A percentile compares a stretch with the other conserved stretches of the same genome.
Evolutionary conservation across 345 rosid genomes (phyloP).

Genomic region (Atalantia buxifolia): DNA sequence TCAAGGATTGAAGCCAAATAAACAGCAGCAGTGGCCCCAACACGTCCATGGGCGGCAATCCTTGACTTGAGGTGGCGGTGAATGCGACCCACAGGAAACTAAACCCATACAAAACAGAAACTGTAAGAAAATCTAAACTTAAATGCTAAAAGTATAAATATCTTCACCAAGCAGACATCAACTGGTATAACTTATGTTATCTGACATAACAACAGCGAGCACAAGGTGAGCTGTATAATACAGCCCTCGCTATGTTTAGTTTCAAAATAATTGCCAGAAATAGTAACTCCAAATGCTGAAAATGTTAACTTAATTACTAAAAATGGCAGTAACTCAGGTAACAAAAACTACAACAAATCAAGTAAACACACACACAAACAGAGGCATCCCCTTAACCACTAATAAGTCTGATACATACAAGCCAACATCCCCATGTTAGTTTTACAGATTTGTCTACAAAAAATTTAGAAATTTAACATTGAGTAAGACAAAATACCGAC

Average conservation of each 20-base stretch:
- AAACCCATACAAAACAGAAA: background rate
- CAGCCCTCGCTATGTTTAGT: no score
- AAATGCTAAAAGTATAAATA: background rate
- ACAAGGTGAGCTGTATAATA: background rate
- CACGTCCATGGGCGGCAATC: slow-evolving; percentile 57
- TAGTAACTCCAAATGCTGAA: background rate
- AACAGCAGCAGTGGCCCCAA: slow-evolving; percentile 81
- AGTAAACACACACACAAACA: no score
- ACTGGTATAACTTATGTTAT: background rate
- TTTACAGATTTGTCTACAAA: background rate
- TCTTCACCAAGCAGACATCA: background rate
- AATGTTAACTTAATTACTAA: background rate
- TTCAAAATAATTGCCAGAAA: no score
- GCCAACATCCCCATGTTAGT: background rate
- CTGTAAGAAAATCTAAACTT: background rate
- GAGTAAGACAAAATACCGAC: background rate
- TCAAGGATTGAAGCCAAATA: slow-evolving; percentile 69
- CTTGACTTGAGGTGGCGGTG: slow-evolving; percentile 68
- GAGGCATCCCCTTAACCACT: background rate
- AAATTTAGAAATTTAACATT: background rate
- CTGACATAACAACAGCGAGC: background rate
- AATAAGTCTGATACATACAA: background rate
- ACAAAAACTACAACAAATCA: background rate
- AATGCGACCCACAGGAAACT: slow-evolving; percentile 81
- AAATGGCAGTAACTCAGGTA: background rate